These are phyloP conservation scores for Corylus avellana DNA, from an alignment of 306 rosid genomes.

Conservation along the genomic window DNA sequence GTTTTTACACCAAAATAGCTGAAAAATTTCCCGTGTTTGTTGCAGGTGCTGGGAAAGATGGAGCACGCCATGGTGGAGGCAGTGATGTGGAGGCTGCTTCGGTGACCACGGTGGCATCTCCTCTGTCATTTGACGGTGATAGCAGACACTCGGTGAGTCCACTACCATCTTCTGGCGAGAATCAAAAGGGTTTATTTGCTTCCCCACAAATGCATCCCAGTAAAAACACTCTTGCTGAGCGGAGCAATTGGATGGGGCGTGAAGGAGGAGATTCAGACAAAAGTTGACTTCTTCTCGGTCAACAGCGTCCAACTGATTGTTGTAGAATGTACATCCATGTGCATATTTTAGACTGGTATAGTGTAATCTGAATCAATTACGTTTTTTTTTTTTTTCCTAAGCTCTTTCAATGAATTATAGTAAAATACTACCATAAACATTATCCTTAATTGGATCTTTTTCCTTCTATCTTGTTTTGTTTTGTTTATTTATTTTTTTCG, in stretches of 20 bases:
- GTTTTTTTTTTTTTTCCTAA: no score
- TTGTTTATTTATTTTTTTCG: no score
- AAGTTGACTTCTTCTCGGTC: constrained; percentile 13
- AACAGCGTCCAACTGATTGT: neutral
- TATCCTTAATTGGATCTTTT: no score
- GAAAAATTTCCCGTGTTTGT: constrained; percentile 10
- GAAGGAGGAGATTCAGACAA: constrained; percentile 33
- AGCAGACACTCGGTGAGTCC: constrained; percentile 31
- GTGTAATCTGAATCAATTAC: neutral
- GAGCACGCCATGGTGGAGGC: constrained; percentile 45
- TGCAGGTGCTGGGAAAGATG: constrained; percentile 61
- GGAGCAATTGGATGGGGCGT: neutral
- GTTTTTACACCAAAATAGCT: neutral
- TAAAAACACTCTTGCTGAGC: constrained; percentile 19
- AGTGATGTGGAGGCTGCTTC: constrained; percentile 57
- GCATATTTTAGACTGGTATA: neutral
- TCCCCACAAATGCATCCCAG: constrained; percentile 67
- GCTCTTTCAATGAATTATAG: no score
- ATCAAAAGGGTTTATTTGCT: constrained; percentile 48
- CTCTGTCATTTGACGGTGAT: constrained; percentile 33
- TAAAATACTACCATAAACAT: no score
- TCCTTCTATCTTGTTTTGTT: no score
- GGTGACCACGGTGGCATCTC: constrained; percentile 25
- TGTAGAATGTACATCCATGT: neutral
- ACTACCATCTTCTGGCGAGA: constrained; percentile 30